Percentiles rank a stretch among this genome's conserved stretches.
Evolutionary conservation across 352 stramenopile genomes (phyloP).

Genomic region (Pythium oligandrum): DNA sequence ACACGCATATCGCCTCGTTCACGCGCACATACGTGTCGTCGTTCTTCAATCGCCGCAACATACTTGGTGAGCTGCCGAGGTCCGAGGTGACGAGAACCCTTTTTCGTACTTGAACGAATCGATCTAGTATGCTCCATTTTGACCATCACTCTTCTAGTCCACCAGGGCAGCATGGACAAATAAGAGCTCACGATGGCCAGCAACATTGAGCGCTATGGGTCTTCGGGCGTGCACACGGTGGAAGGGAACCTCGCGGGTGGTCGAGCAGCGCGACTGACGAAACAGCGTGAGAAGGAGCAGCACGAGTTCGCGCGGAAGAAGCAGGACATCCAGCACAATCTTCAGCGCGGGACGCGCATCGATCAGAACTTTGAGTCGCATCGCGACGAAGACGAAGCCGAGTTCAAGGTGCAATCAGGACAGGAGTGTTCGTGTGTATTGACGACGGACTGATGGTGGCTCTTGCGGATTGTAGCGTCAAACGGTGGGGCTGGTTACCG

Average conservation of each 20-base stretch:
- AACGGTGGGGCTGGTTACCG: conserved; percentile 92
- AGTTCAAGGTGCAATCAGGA: conserved; percentile 66
- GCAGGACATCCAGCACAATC: conserved; percentile 82
- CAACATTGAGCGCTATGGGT: conserved; percentile 76
- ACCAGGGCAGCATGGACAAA: too few relatives aligned
- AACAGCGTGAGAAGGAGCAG: conserved; percentile 92
- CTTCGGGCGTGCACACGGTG: conserved; percentile 93
- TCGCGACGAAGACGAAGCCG: conserved; percentile 70
- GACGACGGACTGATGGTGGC: neutral
- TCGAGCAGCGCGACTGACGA: conserved; percentile 87
- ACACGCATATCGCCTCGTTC: too few relatives aligned
- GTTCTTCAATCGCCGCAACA: conserved; percentile 68
- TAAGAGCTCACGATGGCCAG: conserved; percentile 28
- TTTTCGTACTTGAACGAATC: conserved; percentile 24
- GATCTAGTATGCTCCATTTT: conserved; percentile 1
- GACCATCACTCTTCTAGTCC: conserved; percentile 5
- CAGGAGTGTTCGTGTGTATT: neutral
- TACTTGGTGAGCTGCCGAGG: conserved; percentile 13
- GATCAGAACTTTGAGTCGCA: conserved; percentile 90
- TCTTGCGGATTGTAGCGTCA: conserved; percentile 38
- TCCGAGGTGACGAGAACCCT: too few relatives aligned
- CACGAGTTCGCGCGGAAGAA: conserved; percentile 93
- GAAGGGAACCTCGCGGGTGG: conserved; percentile 94
- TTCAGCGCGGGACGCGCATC: conserved; percentile 81
- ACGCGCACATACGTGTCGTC: conserved; percentile 37